Percentiles rank a stretch among this genome's conserved stretches.
Conservation (phyloP, 2,329 filamentous ascomycete species). For the Fusarium sp. region DNA sequence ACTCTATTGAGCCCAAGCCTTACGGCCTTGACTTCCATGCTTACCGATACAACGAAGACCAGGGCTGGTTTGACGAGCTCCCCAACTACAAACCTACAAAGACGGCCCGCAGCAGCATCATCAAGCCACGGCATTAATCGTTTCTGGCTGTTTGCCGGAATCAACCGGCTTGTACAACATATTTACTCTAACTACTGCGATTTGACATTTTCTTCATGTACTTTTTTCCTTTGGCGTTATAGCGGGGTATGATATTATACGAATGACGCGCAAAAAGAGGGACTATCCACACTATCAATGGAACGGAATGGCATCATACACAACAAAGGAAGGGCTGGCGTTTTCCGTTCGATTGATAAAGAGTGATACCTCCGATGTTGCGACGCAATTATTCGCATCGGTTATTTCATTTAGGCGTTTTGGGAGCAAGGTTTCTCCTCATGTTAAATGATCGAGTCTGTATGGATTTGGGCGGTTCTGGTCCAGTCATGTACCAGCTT, state of each 20-base stretch:
- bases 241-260: conserved; percentile 29
- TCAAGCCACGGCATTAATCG: conserved; percentile 24
- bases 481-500: conserved; percentile 21
- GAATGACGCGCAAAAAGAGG: conserved; percentile 39
- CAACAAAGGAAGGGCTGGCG: conserved; percentile 38
- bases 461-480: conserved; percentile 29
- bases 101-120: conserved; percentile 47
- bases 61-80: conserved; percentile 84
- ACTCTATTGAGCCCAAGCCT: conserved; percentile 95
- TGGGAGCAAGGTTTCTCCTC: not conserved
- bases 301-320: conserved; percentile 40
- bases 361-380: conserved; percentile 42
- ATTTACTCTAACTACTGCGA: conserved; percentile 9
- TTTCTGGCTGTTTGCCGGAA: not conserved
- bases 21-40: conserved; percentile 98
- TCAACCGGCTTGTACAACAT: conserved; percentile 38
- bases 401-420: conserved; percentile 24
- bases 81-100: conserved; percentile 82
- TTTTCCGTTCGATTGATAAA: conserved; percentile 46
- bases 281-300: conserved; percentile 41
- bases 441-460: conserved; percentile 17
- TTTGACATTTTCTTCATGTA: not conserved
- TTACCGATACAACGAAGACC: conserved; percentile 85
- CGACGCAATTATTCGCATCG: conserved; percentile 36
- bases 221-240: conserved; percentile 34